Evolutionary conservation across 1,284 basidiomycete species (phyloP), one percentile per base, ranked within the genome.

Genomic region (Tremellales sp.): DNA sequence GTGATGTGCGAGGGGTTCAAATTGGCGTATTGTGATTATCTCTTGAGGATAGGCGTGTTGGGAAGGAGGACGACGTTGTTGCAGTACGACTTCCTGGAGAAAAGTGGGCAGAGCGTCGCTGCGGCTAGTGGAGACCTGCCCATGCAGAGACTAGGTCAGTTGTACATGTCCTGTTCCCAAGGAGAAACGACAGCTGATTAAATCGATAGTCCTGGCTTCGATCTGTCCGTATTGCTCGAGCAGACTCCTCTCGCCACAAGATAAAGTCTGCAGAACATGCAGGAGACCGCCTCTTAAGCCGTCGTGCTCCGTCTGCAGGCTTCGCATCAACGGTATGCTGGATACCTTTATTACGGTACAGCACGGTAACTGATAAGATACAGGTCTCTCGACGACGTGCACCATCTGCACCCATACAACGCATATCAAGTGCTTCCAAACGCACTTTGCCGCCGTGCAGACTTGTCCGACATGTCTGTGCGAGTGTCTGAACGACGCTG

Each of bases 341-440:
- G 14, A 16, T 28, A 21, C n/a, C 18, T 29, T 21, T 16, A 14
- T 24, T 14, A 19, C 25, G 16, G 18, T 2, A 16, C 16, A 10
- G 22, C n/a, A n/a, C 35, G 27, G 40, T 14, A n/a, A 22, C 28
- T 44, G 18, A 47, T 54, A 22, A 47, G 31, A 10, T 7, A 31
- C 51, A 86, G 85, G 85, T 27, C 76, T 87, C n/a, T 82, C 85
- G 2, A 77, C 79, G 44, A 80, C 76, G 33, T 87, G 86, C 58
- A 67, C 81, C 8, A 72, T 75, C 6, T 87, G 86, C 63, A 73
- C 76, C 24, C 86, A 87, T 63, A 75, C 81, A 7, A 79, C 79
- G 1, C 85, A 87, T 60, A 68, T 84, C 43, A 76, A 76, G 34
- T 87, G 85, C 58, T 56, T 61, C 43, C 49, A 46, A 34, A 29